Base-by-base conservation (phyloP, 495 filamentous ascomycete genomes). In the Bombardia bombarda region DNA sequence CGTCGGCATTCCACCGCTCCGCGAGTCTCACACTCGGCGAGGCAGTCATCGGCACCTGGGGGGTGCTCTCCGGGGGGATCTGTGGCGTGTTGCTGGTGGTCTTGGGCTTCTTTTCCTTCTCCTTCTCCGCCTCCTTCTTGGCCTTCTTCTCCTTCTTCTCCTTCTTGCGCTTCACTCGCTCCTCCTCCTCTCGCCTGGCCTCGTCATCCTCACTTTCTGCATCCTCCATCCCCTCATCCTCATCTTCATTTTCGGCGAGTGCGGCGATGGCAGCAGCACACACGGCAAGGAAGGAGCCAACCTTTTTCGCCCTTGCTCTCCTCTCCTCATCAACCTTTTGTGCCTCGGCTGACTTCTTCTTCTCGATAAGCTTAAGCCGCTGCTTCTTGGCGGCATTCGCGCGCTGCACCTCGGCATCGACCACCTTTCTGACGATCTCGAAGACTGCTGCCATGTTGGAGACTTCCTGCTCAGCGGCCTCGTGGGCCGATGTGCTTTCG, bases 1-100 rank as follows among this genome's bases (percentile, higher is more conserved):
- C 69, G 23, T 68, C 50, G 13, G 73, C 69, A 31, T 76, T 74
- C 74, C 75, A 79, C 45, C 69, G 60, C 46, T 65, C 69, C 7
- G 50, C 40, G 25, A 53, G 19, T 6, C 48, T 43, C n/a, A 42
- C 46, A 25, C 20, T 25, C 25, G 48, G 17, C 25, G 45, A 43
- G 1, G 42, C 9, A 13, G 2, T 28, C n/a, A n/a, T n/a, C n/a
- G n/a, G n/a, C 3, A 13, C 26, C 6, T 28, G 9, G 26, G 9
- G 2, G 13, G 26, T 28, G 26, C 26, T 28, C 24, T 21, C 43
- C 38, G 1, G 38, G 4, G 16, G 31, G 14, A 10, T 38, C 4
- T 12, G 30, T 18, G n/a, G 18, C 7, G n/a, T 28, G 28, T 34
- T 18, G 13, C 20, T 49, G 32, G 19, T 45, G 18, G n/a, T 14